These are phyloP conservation scores for Aspergillus transmontanensis DNA, from an alignment of 2,329 filamentous ascomycete species.

Conservation along the genomic window DNA sequence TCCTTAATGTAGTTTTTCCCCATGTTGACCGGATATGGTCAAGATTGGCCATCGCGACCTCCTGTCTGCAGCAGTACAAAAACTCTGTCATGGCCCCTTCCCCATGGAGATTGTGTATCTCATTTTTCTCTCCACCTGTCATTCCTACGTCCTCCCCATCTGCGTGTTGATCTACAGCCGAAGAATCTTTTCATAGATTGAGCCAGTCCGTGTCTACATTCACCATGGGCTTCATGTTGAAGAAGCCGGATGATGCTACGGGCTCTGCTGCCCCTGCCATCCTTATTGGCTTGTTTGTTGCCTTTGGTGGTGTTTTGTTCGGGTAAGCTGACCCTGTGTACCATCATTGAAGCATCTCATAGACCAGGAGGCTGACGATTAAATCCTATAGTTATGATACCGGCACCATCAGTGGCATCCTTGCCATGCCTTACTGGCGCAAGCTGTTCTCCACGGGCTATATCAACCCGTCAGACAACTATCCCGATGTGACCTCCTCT, in stretches of 20 bases:
- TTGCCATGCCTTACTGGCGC: slow-evolving; percentile 52
- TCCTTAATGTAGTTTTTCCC: neutral
- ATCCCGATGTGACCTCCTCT: slow-evolving; percentile 57
- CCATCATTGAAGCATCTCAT: neutral
- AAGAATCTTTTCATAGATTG: neutral
- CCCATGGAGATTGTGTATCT: slow-evolving; percentile 3
- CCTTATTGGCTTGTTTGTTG: slow-evolving; percentile 60
- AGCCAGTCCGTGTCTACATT: neutral
- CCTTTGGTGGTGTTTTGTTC: slow-evolving; percentile 62
- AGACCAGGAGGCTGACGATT: slow-evolving; percentile 6
- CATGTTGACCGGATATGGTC: slow-evolving; percentile 11
- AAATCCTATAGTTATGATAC: slow-evolving; percentile 49
- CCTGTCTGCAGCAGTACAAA: slow-evolving; percentile 8
- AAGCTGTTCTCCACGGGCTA: slow-evolving; percentile 37
- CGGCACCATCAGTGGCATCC: slow-evolving; percentile 56
- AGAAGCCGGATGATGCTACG: slow-evolving; percentile 48
- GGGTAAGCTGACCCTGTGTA: slow-evolving; percentile 48
- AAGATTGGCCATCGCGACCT: neutral
- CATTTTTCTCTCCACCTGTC: slow-evolving; percentile 1
- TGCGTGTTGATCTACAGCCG: neutral
- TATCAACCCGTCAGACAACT: slow-evolving; percentile 38
- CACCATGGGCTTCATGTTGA: slow-evolving; percentile 47
- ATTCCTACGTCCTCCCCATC: neutral
- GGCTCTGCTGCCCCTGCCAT: slow-evolving; percentile 53
- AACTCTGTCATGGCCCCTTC: neutral